These are phyloP conservation scores for Fusarium drepaniforme DNA, from an alignment of 2,329 filamentous ascomycete genomes.

Conservation along the genomic window DNA sequence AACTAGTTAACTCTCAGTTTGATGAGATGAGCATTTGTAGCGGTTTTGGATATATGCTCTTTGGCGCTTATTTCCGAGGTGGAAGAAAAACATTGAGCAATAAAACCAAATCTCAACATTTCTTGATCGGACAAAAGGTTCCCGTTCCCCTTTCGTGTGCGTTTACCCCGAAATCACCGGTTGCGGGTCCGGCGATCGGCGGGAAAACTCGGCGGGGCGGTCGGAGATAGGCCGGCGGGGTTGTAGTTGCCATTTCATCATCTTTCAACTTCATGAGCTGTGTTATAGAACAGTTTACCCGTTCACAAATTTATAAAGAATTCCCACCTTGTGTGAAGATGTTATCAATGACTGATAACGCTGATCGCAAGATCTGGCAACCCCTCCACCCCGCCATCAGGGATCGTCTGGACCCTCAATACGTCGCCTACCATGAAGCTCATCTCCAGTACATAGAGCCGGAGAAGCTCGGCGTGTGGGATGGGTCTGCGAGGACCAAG, in stretches of 20 bases:
- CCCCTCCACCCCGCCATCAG: slow-evolving; percentile 51
- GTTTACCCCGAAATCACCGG: not conserved
- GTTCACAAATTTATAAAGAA: not conserved
- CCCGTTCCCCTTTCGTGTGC: not conserved
- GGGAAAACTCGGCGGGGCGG: not conserved
- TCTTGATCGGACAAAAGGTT: not conserved
- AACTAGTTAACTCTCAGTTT: not conserved
- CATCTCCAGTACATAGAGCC: slow-evolving; percentile 52
- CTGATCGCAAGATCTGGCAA: slow-evolving; percentile 43
- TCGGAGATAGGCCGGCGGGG: not conserved
- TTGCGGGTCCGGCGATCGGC: not conserved
- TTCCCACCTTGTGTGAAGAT: not conserved
- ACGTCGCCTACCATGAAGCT: slow-evolving; percentile 53
- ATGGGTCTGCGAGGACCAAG: slow-evolving; percentile 43
- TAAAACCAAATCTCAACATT: not conserved
- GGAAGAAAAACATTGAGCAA: not conserved
- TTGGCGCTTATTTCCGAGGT: not conserved
- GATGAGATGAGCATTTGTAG: not conserved
- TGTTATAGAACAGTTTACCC: not conserved
- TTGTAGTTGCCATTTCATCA: not conserved
- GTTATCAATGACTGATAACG: slow-evolving; percentile 6
- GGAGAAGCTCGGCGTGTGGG: slow-evolving; percentile 50
- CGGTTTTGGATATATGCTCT: not conserved
- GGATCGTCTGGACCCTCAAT: slow-evolving; percentile 51
- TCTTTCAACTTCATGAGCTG: not conserved